Conservation (phyloP, 306 rosid species). For the Corylus heterophylla region DNA sequence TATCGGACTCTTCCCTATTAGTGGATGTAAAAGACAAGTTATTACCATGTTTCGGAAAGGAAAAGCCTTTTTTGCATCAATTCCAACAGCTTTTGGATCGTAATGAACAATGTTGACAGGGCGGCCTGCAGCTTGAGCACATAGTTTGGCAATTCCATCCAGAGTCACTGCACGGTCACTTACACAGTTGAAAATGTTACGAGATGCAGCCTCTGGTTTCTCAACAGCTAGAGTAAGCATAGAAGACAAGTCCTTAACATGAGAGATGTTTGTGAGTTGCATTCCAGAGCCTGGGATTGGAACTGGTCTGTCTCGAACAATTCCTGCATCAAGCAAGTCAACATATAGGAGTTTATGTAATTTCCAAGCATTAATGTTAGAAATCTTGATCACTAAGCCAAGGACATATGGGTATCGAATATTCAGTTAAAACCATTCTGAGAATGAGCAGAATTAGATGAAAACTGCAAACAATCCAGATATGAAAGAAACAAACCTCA, state of each 20-base stretch:
- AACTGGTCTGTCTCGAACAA: slow-evolving; percentile 82
- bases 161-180: slow-evolving; percentile 88
- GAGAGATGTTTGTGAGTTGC: slow-evolving; percentile 84
- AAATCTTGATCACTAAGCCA: background rate
- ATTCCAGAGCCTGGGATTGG: slow-evolving; percentile 90
- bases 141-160: slow-evolving; percentile 83
- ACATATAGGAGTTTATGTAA: background rate
- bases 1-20: too few relatives aligned
- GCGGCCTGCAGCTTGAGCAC: slow-evolving; percentile 89
- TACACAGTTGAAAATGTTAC: slow-evolving; percentile 71
- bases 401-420: background rate
- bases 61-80: slow-evolving; percentile 90
- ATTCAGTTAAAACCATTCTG: background rate
- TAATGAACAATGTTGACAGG: slow-evolving; percentile 73
- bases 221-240: slow-evolving; percentile 84
- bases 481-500: too few relatives aligned
- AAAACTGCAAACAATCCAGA: background rate
- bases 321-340: slow-evolving; percentile 48
- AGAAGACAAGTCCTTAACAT: slow-evolving; percentile 82
- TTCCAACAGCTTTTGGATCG: slow-evolving; percentile 83
- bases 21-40: background rate
- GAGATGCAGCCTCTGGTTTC: slow-evolving; percentile 70
- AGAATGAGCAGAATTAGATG: background rate
- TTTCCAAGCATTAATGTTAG: background rate
- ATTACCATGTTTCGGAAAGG: slow-evolving; percentile 81